Conservation (phyloP, 371 early-diverging fungal genomes). For the Mortierella sp. region DNA sequence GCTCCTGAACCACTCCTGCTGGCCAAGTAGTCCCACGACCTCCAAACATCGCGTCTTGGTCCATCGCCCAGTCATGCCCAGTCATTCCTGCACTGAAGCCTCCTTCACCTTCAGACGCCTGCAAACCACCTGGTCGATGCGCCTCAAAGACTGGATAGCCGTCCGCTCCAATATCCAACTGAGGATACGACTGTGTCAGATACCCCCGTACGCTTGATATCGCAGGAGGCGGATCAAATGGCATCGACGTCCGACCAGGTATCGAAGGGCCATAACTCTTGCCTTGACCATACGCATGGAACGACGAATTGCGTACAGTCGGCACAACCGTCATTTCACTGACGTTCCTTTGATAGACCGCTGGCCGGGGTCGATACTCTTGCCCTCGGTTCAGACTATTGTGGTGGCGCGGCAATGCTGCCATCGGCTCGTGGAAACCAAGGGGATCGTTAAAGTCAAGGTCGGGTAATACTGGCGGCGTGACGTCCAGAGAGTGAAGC, state of each 20-base stretch:
- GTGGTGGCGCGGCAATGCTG: not conserved
- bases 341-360: not conserved
- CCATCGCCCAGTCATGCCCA: not conserved
- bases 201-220: not conserved
- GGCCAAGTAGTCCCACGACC: not conserved
- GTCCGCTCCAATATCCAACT: not conserved
- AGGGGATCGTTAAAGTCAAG: not conserved
- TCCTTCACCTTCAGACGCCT: not conserved
- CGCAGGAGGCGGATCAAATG: not conserved
- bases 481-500: not conserved
- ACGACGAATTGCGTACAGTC: not conserved
- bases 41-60: not conserved
- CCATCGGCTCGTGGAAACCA: not conserved
- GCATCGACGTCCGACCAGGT: not conserved
- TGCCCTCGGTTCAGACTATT: not conserved
- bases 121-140: too few species aligned
- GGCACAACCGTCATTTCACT: too few species aligned
- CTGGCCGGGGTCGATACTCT: not conserved
- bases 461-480: not conserved
- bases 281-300: not conserved
- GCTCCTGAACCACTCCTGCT: not conserved
- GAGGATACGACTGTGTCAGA: not conserved
- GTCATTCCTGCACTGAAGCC: not conserved
- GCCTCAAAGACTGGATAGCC: not conserved
- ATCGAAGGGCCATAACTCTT: not conserved